These are phyloP conservation scores for Phragmites australis DNA, from an alignment of 176 grass and related monocot genomes.

Conservation along the genomic window DNA sequence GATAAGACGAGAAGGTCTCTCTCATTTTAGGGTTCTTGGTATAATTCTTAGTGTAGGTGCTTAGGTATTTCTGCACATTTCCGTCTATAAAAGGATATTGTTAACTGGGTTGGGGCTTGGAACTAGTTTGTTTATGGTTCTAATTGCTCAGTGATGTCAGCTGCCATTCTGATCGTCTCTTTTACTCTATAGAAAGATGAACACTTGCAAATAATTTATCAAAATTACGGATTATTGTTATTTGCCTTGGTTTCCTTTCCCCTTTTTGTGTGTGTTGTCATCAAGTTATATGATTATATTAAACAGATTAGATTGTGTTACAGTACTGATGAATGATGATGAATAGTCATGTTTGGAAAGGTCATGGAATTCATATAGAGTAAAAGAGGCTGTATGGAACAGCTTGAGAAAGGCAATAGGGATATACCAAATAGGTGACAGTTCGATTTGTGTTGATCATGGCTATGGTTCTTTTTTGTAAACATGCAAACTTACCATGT, in stretches of 20 bases:
- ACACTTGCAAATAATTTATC: constrained; percentile 22
- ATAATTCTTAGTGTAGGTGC: constrained; percentile 41
- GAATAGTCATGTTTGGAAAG: constrained; percentile 9
- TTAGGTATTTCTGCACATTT: constrained; percentile 35
- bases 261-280: not conserved
- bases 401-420: constrained; percentile 1
- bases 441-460: not conserved
- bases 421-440: not conserved
- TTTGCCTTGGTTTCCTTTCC: constrained; percentile 2
- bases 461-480: not conserved
- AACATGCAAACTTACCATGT: not conserved
- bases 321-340: not conserved
- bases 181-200: constrained; percentile 30
- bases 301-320: not conserved
- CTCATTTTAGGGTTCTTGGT: constrained; percentile 46
- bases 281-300: constrained; percentile 9
- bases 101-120: constrained; percentile 35
- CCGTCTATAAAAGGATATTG: constrained; percentile 49
- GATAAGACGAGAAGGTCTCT: constrained; percentile 24
- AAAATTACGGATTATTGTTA: constrained; percentile 27
- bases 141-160: constrained; percentile 51
- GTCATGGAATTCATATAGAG: not conserved
- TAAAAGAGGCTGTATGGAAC: constrained; percentile 8
- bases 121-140: constrained; percentile 45
- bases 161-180: not conserved